Evolutionary conservation across 805 yeast species (phyloP).

Genomic region (Jamesozyma gamospora): DNA sequence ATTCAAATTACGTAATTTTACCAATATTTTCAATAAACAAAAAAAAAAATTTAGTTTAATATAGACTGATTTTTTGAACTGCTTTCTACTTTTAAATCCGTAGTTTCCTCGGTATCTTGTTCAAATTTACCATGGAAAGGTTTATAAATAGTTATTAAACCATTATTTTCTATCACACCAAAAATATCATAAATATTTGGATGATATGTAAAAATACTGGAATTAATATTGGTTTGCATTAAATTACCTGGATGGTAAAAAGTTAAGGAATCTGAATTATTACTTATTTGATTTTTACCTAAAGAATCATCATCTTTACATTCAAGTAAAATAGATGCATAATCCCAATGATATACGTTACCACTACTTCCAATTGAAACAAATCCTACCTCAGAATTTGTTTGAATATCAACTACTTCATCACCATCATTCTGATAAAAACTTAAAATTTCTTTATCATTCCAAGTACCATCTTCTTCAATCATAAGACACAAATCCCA

Average conservation of each 20-base stretch:
- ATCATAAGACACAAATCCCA: constrained; percentile 26
- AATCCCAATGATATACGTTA: constrained; percentile 28
- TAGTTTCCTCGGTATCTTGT: constrained; percentile 4
- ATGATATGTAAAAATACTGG: constrained; percentile 17
- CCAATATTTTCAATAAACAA: too few relatives aligned
- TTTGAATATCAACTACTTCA: constrained; percentile 18
- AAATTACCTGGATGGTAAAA: constrained; percentile 27
- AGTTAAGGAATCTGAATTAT: constrained; percentile 17
- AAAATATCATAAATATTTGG: constrained; percentile 19
- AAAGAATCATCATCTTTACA: constrained; percentile 34
- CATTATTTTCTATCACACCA: constrained; percentile 22
- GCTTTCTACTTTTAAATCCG: background rate
- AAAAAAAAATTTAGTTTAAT: too few relatives aligned
- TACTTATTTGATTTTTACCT: constrained; percentile 9
- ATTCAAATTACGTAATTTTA: too few relatives aligned
- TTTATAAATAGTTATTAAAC: constrained; percentile 23
- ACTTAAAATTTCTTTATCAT: constrained; percentile 11
- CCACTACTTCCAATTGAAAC: constrained; percentile 24
- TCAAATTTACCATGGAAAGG: constrained; percentile 18
- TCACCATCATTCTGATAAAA: constrained; percentile 21
- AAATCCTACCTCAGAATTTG: constrained; percentile 17
- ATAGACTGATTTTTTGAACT: background rate
- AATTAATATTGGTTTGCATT: constrained; percentile 13
- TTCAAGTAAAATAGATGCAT: constrained; percentile 30
- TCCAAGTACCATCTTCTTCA: background rate